phyloP scores from a whole-genome alignment of 2,329 filamentous ascomycete species.

The Thermothelomyces thermophilus region DNA sequence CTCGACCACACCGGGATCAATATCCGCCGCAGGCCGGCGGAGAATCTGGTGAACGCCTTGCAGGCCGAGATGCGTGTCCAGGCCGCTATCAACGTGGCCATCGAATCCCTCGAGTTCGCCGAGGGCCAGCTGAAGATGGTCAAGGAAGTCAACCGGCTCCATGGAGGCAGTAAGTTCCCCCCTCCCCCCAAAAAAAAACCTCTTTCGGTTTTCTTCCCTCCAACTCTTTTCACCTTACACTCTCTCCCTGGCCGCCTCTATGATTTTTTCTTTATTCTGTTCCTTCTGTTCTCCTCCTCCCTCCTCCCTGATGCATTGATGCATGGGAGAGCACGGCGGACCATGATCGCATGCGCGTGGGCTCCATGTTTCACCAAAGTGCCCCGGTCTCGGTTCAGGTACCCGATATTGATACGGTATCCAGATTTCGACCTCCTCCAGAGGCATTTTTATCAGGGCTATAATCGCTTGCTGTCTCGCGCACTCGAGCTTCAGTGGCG shows the following conservation, averaged over 20 bases:
- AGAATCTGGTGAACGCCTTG: slow-evolving; percentile 17
- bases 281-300: no score
- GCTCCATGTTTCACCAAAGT: background rate
- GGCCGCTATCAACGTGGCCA: slow-evolving; percentile 23
- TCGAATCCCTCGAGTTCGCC: slow-evolving; percentile 25
- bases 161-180: slow-evolving; percentile 20
- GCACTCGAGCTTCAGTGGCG: slow-evolving; percentile 21
- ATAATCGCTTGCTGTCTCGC: slow-evolving; percentile 21
- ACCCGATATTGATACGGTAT: background rate
- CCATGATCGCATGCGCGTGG: no score
- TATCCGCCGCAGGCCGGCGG: background rate
- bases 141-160: slow-evolving; percentile 19
- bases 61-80: slow-evolving; percentile 25
- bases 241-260: no score
- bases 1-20: background rate
- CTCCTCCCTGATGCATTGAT: background rate
- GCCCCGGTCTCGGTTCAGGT: no score
- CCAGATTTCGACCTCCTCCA: slow-evolving; percentile 19
- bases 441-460: slow-evolving; percentile 23
- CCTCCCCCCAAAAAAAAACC: no score
- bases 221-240: no score
- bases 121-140: slow-evolving; percentile 24
- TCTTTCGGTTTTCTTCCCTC: no score
- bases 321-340: no score
- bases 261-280: no score